Conservation (phyloP, 176 grass and related monocot species). For the Themeda triandra region DNA sequence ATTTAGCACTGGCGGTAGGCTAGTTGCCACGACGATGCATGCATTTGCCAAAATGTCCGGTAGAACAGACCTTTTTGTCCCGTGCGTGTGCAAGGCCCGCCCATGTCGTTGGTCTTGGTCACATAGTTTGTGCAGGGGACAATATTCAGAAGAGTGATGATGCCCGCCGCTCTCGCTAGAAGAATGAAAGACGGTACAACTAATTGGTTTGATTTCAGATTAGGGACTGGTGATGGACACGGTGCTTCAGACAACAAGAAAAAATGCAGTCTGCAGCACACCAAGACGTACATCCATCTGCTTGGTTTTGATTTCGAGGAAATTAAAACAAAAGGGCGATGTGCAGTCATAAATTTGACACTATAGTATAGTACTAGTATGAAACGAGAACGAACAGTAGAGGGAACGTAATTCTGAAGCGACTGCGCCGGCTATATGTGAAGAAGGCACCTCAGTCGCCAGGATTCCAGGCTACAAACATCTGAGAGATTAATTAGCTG, state of each 20-base stretch:
- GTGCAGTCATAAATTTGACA: too few relatives aligned
- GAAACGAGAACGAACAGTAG: not conserved
- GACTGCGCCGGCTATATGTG: not conserved
- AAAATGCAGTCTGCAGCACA: not conserved
- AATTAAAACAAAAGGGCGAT: not conserved
- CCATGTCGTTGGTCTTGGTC: not conserved
- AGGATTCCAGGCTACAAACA: conserved; percentile 1
- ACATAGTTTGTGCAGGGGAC: not conserved
- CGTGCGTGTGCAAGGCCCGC: not conserved
- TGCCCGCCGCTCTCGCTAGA: too few relatives aligned
- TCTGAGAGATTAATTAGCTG: not conserved
- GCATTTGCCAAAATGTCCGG: not conserved
- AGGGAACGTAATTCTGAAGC: not conserved
- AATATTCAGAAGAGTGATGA: too few relatives aligned
- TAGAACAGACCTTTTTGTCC: not conserved
- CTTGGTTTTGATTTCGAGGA: not conserved
- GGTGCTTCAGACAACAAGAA: not conserved
- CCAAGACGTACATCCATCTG: not conserved
- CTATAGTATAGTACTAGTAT: too few relatives aligned
- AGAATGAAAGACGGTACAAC: too few relatives aligned
- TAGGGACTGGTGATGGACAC: not conserved
- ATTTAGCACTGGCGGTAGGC: not conserved
- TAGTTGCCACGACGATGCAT: too few relatives aligned
- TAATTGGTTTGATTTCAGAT: too few relatives aligned
- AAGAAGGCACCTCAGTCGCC: not conserved